phyloP scores from a whole-genome alignment of 345 rosid species.

The Syzygium aqueum region DNA sequence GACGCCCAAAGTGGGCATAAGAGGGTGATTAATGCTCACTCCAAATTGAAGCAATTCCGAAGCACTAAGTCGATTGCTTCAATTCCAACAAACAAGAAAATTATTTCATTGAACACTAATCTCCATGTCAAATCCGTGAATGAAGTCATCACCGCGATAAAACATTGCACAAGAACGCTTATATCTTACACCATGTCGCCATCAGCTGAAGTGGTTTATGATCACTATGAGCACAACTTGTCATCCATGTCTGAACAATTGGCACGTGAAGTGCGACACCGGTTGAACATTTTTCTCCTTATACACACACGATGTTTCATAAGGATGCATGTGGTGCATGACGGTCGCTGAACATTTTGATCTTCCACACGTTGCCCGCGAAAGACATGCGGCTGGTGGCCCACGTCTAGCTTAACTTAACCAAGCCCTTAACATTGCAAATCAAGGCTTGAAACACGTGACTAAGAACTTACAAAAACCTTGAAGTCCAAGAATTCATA shows the following conservation, averaged over 20 bases:
- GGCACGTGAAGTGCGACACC: background rate
- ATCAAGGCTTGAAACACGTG: no score
- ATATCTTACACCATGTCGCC: background rate
- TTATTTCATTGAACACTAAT: background rate
- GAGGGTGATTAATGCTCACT: background rate
- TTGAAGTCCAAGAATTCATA: no score
- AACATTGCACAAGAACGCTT: background rate
- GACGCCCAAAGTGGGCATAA: background rate
- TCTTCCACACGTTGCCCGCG: background rate
- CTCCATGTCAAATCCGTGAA: background rate
- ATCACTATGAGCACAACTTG: no score
- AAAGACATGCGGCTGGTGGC: background rate
- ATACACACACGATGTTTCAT: no score
- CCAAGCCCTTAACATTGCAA: no score
- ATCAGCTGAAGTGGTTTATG: background rate
- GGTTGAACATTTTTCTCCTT: background rate
- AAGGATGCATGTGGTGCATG: background rate
- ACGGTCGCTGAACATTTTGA: background rate
- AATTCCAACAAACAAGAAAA: no score
- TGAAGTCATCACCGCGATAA: background rate
- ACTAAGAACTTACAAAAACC: no score
- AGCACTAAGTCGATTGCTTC: background rate
- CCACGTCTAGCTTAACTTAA: no score
- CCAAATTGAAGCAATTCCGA: background rate
- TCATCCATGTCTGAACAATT: no score